These are phyloP conservation scores for Tetrahymena thermophila DNA, from an alignment of 73 alveolate genomes.

Conservation along the genomic window DNA sequence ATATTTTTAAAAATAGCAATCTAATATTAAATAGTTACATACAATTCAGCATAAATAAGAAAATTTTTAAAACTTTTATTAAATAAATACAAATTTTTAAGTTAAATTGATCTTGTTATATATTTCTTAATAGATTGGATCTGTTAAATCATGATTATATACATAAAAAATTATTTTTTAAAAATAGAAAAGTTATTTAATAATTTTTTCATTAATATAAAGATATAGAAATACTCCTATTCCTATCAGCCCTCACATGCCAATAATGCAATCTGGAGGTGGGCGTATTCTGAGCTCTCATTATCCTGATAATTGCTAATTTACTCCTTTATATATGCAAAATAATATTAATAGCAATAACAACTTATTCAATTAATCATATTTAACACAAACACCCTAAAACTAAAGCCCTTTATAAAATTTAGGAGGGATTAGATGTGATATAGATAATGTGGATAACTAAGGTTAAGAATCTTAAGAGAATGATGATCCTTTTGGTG, in stretches of 20 bases:
- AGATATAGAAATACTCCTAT: not conserved
- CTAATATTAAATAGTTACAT: no score
- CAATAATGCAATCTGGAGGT: not conserved
- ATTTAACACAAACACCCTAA: not conserved
- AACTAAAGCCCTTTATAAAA: not conserved
- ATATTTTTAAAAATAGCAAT: no score
- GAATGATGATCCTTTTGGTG: not conserved
- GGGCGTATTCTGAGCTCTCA: not conserved
- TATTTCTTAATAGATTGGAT: not conserved
- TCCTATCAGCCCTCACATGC: not conserved
- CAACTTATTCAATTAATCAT: not conserved
- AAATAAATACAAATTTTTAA: no score
- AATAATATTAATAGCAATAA: not conserved
- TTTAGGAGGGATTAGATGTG: not conserved
- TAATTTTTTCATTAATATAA: not conserved
- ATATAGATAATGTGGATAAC: not conserved
- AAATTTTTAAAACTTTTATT: no score
- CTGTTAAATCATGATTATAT: not conserved
- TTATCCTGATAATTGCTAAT: not conserved
- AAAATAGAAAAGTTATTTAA: not conserved
- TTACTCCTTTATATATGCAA: not conserved
- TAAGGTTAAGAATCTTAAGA: not conserved
- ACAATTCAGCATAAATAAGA: not conserved
- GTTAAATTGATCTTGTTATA: no score
- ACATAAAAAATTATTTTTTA: no score